phyloP scores from a whole-genome alignment of 805 yeast species.

The Cyberlindnera americana region DNA sequence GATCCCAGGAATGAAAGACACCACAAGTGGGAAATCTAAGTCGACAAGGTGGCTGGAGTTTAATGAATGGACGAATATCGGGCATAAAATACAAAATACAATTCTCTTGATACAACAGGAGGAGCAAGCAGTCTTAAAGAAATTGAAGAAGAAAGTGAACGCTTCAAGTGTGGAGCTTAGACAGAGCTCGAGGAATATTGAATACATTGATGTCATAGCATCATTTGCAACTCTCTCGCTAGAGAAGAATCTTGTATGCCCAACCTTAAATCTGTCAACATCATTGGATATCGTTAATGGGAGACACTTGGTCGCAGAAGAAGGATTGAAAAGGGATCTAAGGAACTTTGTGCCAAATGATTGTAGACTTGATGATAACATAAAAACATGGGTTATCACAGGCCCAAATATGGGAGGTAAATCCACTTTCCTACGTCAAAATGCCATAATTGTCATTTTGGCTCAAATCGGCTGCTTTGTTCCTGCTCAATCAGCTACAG shows the following conservation, averaged over 20 bases:
- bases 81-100: slow-evolving; percentile 41
- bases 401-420: slow-evolving; percentile 99
- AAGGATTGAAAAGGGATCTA: slow-evolving; percentile 42
- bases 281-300: slow-evolving; percentile 57
- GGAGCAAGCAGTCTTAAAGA: slow-evolving; percentile 51
- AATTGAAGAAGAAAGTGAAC: slow-evolving; percentile 43
- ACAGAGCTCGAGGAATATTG: slow-evolving; percentile 46
- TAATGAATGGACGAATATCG: slow-evolving; percentile 52
- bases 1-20: slow-evolving; percentile 26
- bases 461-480: slow-evolving; percentile 88
- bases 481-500: slow-evolving; percentile 73
- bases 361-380: slow-evolving; percentile 51
- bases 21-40: slow-evolving; percentile 34
- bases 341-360: slow-evolving; percentile 77
- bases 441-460: slow-evolving; percentile 82
- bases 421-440: slow-evolving; percentile 85
- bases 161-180: slow-evolving; percentile 43
- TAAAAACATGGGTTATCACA: slow-evolving; percentile 71
- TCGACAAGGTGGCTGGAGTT: slow-evolving; percentile 43
- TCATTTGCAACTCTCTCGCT: slow-evolving; percentile 70
- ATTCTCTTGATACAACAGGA: slow-evolving; percentile 47
- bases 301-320: slow-evolving; percentile 84
- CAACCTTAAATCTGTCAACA: slow-evolving; percentile 49
- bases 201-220: slow-evolving; percentile 65
- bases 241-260: slow-evolving; percentile 67